Evolutionary conservation across 2,329 filamentous ascomycete species (phyloP).

Genomic region (Hirsutella rhossiliensis): DNA sequence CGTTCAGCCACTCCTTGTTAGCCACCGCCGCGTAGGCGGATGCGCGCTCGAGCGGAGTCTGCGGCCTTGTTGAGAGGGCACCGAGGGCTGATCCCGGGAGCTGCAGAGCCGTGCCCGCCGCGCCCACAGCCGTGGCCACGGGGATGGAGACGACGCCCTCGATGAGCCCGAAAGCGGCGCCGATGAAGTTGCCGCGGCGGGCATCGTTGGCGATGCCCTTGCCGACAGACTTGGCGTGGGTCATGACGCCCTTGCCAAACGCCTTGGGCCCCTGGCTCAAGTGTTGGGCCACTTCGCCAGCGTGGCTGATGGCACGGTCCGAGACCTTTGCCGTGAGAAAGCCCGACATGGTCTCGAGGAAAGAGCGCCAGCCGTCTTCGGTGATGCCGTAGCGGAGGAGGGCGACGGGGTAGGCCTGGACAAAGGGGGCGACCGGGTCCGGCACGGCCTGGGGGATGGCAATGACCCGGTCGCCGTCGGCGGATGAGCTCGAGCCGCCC

Average conservation of each 20-base stretch:
- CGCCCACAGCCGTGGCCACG: slow-evolving; percentile 22
- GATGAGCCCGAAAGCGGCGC: slow-evolving; percentile 22
- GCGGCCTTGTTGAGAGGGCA: slow-evolving; percentile 23
- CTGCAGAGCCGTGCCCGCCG: slow-evolving; percentile 18
- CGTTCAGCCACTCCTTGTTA: slow-evolving; percentile 29
- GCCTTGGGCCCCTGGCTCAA: slow-evolving; percentile 22
- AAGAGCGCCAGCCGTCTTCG: slow-evolving; percentile 19
- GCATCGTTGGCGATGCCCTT: slow-evolving; percentile 21
- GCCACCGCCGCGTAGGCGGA: slow-evolving; percentile 27
- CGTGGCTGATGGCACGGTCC: slow-evolving; percentile 29
- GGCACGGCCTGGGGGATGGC: slow-evolving; percentile 27
- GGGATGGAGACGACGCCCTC: slow-evolving; percentile 26
- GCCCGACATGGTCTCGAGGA: slow-evolving; percentile 28
- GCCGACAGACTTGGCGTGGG: slow-evolving; percentile 24
- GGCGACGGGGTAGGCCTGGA: slow-evolving; percentile 23
- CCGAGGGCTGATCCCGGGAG: slow-evolving; percentile 21
- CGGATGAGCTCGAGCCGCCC: slow-evolving; percentile 1
- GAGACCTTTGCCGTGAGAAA: slow-evolving; percentile 33
- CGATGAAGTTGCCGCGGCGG: slow-evolving; percentile 26
- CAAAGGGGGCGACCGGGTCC: slow-evolving; percentile 22
- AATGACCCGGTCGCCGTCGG: slow-evolving; percentile 14
- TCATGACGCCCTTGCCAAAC: slow-evolving; percentile 22
- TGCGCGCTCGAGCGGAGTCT: slow-evolving; percentile 28
- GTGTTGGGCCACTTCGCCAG: slow-evolving; percentile 24
- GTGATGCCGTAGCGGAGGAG: slow-evolving; percentile 26